Base-by-base conservation (phyloP, 2,329 filamentous ascomycete species). In the Ceratocystis diversiconidia region DNA sequence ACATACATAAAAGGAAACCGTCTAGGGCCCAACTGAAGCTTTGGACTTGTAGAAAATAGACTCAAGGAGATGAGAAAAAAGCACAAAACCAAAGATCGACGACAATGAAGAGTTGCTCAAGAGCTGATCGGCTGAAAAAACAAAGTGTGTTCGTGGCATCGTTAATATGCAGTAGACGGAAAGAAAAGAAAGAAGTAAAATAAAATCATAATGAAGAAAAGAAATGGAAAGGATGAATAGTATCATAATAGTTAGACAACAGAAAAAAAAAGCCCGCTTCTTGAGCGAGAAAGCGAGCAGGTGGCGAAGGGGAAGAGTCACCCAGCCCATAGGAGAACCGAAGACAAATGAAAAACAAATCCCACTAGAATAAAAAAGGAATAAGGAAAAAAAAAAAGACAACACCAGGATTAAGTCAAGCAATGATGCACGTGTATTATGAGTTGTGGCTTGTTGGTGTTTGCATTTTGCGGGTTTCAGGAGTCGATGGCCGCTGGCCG, bases 401-500 rank as follows among this genome's bases (percentile, higher is more conserved):
- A 10, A 22, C 22, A 30, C 0, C 25, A 12, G 5, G 55, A 44
- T 41, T n/a, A 36, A n/a, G 22, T n/a, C 55, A 59, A 10, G 55
- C 5, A 30, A 59, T n/a, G 25, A 22, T 25, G 36, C 5, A 52
- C 55, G 55, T 59, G 55, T 59, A 59, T 59, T 59, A 36, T 19
- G 12, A 32, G 19, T 10, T 10, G 43, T 60, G 28, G 2, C 66
- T 44, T 71, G 25, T 62, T 59, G 36, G 25, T 44, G 43, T 63
- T 52, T 63, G 36, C 60, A 52, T 63, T 52, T 62, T 25, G 61
- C 61, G 32, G 62, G 65, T 66, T 66, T 66, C 65, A 63, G 61
- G 48, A 66, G 52, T 60, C 61, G 61, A 66, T 66, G 50, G 19
- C 41, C 25, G 36, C 19, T 59, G 61, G 52, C 52, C 22, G 50